Evolutionary conservation across 1,139 yeast species (phyloP).

Genomic region (Hansenula anomala): DNA sequence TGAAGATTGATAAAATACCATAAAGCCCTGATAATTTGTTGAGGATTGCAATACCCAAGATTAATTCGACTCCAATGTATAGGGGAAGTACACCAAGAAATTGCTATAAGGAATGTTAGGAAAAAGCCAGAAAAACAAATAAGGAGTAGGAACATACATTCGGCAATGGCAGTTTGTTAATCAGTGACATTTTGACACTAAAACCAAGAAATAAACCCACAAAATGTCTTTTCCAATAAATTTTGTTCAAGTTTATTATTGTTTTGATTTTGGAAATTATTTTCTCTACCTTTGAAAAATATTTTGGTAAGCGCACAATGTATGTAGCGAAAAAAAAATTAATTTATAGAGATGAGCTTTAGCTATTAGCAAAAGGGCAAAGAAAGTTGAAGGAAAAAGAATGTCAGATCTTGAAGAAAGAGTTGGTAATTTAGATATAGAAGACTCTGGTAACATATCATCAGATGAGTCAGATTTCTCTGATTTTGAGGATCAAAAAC

Average conservation of each 20-base stretch:
- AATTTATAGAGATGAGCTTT: too few relatives aligned
- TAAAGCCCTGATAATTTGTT: slow-evolving; percentile 89
- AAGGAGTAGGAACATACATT: slow-evolving; percentile 6
- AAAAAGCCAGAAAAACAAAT: too few relatives aligned
- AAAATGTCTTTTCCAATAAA: too few relatives aligned
- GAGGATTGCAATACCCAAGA: slow-evolving; percentile 72
- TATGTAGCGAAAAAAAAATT: too few relatives aligned
- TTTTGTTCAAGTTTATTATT: too few relatives aligned
- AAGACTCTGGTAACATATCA: not conserved
- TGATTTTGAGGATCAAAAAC: slow-evolving; percentile 6
- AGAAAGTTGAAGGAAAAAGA: not conserved
- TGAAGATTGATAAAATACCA: slow-evolving; percentile 80
- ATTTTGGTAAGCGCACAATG: not conserved
- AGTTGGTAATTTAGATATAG: slow-evolving; percentile 1
- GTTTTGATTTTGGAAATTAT: too few relatives aligned
- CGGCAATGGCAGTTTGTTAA: slow-evolving; percentile 4
- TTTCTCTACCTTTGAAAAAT: too few relatives aligned
- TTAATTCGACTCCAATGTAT: slow-evolving; percentile 81
- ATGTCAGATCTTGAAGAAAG: slow-evolving; percentile 7
- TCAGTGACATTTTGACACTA: not conserved
- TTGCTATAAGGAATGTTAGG: slow-evolving; percentile 8
- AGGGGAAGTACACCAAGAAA: slow-evolving; percentile 68
- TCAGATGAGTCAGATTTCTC: slow-evolving; percentile 10
- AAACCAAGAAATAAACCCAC: too few relatives aligned
- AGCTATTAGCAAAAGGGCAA: not conserved